Evolutionary conservation across 2,329 filamentous ascomycete genomes (phyloP).

Genomic region (Thelonectria olida): DNA sequence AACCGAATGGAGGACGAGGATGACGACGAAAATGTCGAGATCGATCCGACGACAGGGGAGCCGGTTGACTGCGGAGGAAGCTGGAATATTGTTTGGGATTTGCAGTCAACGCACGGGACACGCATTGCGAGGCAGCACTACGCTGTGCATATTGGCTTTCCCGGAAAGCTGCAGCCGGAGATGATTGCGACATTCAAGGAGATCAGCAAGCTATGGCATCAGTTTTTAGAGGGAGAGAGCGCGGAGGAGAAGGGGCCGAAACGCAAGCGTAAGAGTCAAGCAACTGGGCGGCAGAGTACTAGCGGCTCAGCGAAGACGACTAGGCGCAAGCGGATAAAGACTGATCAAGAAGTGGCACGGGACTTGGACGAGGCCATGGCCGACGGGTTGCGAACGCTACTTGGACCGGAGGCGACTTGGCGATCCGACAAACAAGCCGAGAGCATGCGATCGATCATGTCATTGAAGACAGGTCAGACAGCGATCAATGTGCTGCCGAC

Average conservation of each 20-base stretch:
- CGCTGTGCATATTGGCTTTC: conserved; percentile 1
- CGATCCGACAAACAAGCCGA: neutral
- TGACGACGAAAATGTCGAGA: neutral
- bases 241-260: neutral
- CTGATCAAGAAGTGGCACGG: no score
- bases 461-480: neutral
- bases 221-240: conserved; percentile 2
- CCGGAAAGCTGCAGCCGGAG: neutral
- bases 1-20: neutral
- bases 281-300: no score
- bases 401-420: neutral
- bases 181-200: conserved; percentile 9
- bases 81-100: conserved; percentile 5
- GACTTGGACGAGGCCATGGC: no score
- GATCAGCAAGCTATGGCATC: conserved; percentile 9
- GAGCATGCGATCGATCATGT: neutral
- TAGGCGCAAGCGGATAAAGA: no score
- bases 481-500: conserved; percentile 3
- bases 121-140: neutral
- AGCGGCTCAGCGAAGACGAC: no score
- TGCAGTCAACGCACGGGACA: neutral
- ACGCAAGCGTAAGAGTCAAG: neutral
- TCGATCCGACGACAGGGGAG: conserved; percentile 5
- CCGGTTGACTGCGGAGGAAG: conserved; percentile 1
- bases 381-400: neutral